Percentiles rank a stretch among this genome's conserved stretches.
phyloP scores from a whole-genome alignment of 1,139 yeast species.

The Suhomyces panamericanus region DNA sequence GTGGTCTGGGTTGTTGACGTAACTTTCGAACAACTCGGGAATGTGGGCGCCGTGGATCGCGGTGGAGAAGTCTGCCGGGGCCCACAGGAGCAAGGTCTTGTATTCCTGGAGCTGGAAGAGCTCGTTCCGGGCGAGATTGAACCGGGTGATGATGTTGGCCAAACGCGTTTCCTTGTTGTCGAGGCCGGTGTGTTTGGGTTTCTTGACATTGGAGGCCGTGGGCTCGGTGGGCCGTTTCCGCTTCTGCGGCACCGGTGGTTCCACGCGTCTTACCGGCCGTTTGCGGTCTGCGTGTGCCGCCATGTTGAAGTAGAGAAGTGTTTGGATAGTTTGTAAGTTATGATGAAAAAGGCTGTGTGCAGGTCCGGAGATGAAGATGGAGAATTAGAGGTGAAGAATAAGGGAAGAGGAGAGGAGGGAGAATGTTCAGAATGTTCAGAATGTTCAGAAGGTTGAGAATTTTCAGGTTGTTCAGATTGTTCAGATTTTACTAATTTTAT shows the following conservation, averaged over 20 bases:
- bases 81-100: constrained; percentile 59
- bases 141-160: constrained; percentile 41
- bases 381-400: neutral
- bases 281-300: constrained; percentile 10
- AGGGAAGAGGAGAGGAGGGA: neutral
- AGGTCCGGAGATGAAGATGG: neutral
- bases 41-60: constrained; percentile 18
- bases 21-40: constrained; percentile 40
- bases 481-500: too few relatives aligned
- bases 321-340: neutral
- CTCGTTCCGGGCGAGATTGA: constrained; percentile 49
- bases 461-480: too few relatives aligned
- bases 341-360: constrained; percentile 2
- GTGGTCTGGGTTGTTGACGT: constrained; percentile 29
- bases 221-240: constrained; percentile 4
- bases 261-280: constrained; percentile 4
- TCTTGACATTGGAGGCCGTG: constrained; percentile 2
- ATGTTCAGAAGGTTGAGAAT: too few relatives aligned
- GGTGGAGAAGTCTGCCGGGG: constrained; percentile 49
- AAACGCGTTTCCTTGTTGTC: constrained; percentile 23
- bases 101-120: constrained; percentile 60
- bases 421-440: too few relatives aligned
- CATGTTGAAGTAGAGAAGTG: constrained; percentile 5
- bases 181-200: neutral
- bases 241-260: constrained; percentile 8